Evolutionary conservation across 257 asterid species (phyloP).

Genomic region (Mitragyna speciosa): DNA sequence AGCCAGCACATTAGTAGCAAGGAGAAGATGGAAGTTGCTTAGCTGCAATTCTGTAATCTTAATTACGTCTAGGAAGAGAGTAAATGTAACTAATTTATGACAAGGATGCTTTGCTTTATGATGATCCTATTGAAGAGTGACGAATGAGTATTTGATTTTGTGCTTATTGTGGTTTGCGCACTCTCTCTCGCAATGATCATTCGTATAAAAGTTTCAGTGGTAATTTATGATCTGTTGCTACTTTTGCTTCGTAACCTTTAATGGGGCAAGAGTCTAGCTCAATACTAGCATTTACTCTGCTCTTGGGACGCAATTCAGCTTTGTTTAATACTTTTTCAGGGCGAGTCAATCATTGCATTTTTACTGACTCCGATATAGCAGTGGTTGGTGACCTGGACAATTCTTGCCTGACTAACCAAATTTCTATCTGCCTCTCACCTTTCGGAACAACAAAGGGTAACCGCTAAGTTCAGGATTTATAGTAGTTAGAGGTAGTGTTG

Average conservation of each 20-base stretch:
- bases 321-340: slow-evolving; percentile 28
- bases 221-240: too few relatives aligned
- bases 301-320: too few relatives aligned
- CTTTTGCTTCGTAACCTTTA: too few relatives aligned
- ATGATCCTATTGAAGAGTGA: background rate
- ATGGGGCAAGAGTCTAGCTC: too few relatives aligned
- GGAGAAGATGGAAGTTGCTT: too few relatives aligned
- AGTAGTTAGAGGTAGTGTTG: slow-evolving; percentile 79
- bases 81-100: too few relatives aligned
- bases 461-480: slow-evolving; percentile 95
- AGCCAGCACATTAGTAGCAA: slow-evolving; percentile 82
- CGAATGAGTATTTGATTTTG: background rate
- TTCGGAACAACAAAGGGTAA: slow-evolving; percentile 91
- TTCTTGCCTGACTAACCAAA: slow-evolving; percentile 54
- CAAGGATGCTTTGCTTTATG: too few relatives aligned
- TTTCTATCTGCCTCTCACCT: slow-evolving; percentile 89
- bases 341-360: slow-evolving; percentile 60
- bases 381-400: slow-evolving; percentile 70
- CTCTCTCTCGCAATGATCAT: background rate
- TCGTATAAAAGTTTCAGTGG: too few relatives aligned
- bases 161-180: background rate
- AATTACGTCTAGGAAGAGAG: too few relatives aligned
- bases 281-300: too few relatives aligned
- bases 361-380: slow-evolving; percentile 92
- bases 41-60: too few relatives aligned